Evolutionary conservation across 805 yeast genomes (phyloP), one percentile per base, ranked within the genome.

Genomic region (Monosporozyma servazzii): DNA sequence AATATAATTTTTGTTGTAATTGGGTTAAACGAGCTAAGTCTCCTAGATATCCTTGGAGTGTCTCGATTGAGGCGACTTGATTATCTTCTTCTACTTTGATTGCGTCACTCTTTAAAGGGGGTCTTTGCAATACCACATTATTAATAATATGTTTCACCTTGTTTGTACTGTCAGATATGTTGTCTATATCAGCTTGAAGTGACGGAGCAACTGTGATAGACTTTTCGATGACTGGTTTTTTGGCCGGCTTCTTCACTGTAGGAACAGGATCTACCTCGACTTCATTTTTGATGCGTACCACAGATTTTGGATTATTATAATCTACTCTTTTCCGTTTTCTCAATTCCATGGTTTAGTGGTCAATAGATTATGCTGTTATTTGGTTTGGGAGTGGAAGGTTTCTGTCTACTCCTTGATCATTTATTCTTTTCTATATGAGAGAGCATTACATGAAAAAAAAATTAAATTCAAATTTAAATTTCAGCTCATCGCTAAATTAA

Each of bases 1-100:
- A 62, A 48, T 54, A 59, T 17, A 51, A 17, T 3, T 52, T 47
- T 20, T 56, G 42, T 50, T 62, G 65, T 39, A 49, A 21, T 18
- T 48, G 36, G 5, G 55, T 54, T 17, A 59, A 31, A 15, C 48
- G 45, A 8, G 47, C 48, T 23, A 62, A 39, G 10, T 42, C 48
- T 3, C 23, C 33, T 10, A 42, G 49, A 48, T 37, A 48, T 2
- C 17, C 18, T 10, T 49, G 44, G 18, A 50, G 36, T 30, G 43
- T 33, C 3, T 46, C 48, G 1, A 17, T 27, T 10, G 39, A 29
- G 10, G 39, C 25, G 5, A 29, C n/a, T 29, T 33, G 40, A 33
- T 46, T 23, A n/a, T 30, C 15, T n/a, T 18, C 25, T 15, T 7
- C 25, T 5, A 6, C 18, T 33, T 33, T 33, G n/a, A 4, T 33